These are phyloP conservation scores for Stemphylium vesicarium DNA, from an alignment of 2,329 filamentous ascomycete species.

Conservation along the genomic window DNA sequence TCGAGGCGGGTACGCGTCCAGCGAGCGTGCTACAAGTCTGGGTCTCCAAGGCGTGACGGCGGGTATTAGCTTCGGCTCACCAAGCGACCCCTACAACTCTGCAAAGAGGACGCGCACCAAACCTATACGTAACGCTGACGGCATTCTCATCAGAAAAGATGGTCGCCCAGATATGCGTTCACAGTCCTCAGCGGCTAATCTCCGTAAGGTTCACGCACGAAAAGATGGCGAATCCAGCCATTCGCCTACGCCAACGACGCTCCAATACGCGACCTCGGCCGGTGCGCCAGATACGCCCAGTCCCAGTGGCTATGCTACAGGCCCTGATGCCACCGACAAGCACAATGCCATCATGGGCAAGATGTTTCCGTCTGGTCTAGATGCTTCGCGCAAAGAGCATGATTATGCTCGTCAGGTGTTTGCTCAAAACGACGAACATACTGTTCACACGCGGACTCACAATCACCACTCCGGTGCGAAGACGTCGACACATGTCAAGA, in stretches of 20 bases:
- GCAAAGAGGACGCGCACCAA: conserved; percentile 59
- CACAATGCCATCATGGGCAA: conserved; percentile 46
- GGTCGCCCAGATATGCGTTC: conserved; percentile 59
- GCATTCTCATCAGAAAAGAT: conserved; percentile 59
- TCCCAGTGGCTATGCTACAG: conserved; percentile 23
- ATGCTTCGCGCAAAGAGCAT: conserved; percentile 39
- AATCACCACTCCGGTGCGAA: conserved; percentile 16
- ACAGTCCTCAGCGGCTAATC: conserved; percentile 59
- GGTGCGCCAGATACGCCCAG: conserved; percentile 37
- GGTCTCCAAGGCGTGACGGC: conserved; percentile 36
- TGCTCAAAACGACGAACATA: conserved; percentile 36
- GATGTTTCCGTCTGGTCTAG: conserved; percentile 47
- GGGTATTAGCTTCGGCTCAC: conserved; percentile 30
- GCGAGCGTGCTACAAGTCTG: conserved; percentile 35
- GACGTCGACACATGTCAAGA: conserved; percentile 27
- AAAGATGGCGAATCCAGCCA: conserved; percentile 49
- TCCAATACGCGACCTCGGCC: conserved; percentile 19
- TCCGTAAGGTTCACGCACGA: conserved; percentile 58
- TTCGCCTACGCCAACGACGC: conserved; percentile 31
- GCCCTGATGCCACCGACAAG: conserved; percentile 25
- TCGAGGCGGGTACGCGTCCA: conserved; percentile 34
- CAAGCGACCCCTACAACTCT: conserved; percentile 47
- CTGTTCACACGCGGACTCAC: conserved; percentile 28
- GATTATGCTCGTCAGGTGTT: conserved; percentile 44
- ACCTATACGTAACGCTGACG: conserved; percentile 57